Percentiles rank a stretch among this genome's conserved stretches.
These are phyloP conservation scores for Phaeoacremonium minimum DNA, from an alignment of 2,329 filamentous ascomycete species.

Conservation along the genomic window DNA sequence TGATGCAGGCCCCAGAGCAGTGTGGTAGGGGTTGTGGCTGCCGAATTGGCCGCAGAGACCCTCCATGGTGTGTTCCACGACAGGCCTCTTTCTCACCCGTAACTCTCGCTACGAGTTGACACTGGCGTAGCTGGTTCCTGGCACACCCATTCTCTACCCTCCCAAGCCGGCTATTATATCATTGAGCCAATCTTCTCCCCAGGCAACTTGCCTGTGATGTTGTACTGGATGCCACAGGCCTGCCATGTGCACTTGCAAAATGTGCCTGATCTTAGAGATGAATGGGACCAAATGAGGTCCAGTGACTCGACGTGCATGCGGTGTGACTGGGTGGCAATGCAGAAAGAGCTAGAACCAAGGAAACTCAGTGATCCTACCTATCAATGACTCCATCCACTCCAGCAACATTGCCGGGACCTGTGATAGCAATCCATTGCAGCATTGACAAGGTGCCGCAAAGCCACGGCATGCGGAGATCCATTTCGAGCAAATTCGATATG, in stretches of 20 bases:
- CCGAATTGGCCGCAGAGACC: slow-evolving; percentile 26
- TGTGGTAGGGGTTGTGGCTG: slow-evolving; percentile 17
- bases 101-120: neutral
- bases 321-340: slow-evolving; percentile 22
- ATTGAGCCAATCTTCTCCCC: too few species aligned
- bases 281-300: slow-evolving; percentile 33
- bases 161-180: too few species aligned
- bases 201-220: too few species aligned
- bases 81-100: slow-evolving; percentile 10
- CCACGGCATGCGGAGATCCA: slow-evolving; percentile 87
- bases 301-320: slow-evolving; percentile 43
- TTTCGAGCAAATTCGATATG: slow-evolving; percentile 65
- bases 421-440: slow-evolving; percentile 67
- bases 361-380: slow-evolving; percentile 62
- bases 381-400: slow-evolving; percentile 75
- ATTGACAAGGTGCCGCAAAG: slow-evolving; percentile 71
- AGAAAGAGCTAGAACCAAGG: slow-evolving; percentile 9
- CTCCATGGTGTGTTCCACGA: slow-evolving; percentile 22
- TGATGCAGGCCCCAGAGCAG: neutral
- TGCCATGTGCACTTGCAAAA: slow-evolving; percentile 27
- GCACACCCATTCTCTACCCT: too few species aligned
- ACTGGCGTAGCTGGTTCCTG: neutral
- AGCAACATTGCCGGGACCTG: slow-evolving; percentile 72
- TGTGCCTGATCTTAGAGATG: slow-evolving; percentile 20
- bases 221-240: slow-evolving; percentile 9